Evolutionary conservation across 164 flowering plant species (phyloP).

Genomic region (Tetracentron sinense): DNA sequence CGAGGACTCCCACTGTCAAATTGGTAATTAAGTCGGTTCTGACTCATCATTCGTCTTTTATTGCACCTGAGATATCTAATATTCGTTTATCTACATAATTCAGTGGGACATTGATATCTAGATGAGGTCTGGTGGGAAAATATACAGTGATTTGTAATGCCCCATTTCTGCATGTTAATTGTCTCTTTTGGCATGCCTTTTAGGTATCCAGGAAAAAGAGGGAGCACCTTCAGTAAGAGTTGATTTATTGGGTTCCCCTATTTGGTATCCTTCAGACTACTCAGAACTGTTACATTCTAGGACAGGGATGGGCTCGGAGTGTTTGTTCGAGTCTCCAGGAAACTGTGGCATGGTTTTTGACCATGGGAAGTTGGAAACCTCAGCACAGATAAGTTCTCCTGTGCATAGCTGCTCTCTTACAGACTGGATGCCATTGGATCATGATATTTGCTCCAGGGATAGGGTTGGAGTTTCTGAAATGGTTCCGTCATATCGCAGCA

Average conservation of each 20-base stretch:
- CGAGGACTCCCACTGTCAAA: constrained; percentile 18
- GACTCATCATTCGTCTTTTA: neutral
- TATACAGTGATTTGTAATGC: neutral
- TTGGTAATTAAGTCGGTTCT: constrained; percentile 27
- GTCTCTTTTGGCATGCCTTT: constrained; percentile 8
- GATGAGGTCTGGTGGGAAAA: neutral
- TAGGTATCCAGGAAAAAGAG: constrained; percentile 15
- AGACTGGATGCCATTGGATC: constrained; percentile 24
- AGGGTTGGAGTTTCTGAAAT: constrained; percentile 19
- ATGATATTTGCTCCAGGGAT: constrained; percentile 14
- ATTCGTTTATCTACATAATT: neutral
- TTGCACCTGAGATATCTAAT: neutral
- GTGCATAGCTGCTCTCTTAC: constrained; percentile 20
- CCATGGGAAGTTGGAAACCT: constrained; percentile 17
- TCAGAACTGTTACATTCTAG: constrained; percentile 11
- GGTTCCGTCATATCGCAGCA: constrained; percentile 6
- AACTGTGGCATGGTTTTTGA: constrained; percentile 10
- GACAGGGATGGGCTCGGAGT: constrained; percentile 5
- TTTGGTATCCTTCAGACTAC: constrained; percentile 11
- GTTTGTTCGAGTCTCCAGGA: constrained; percentile 7
- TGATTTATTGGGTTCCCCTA: constrained; percentile 5
- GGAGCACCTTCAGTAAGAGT: constrained; percentile 9
- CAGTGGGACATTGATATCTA: neutral
- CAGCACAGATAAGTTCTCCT: constrained; percentile 23
- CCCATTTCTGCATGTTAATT: neutral